A percentile compares a stretch with the other conserved stretches of the same genome.
Conservation (phyloP, 495 filamentous ascomycete species). For the Hyaloscypha hepaticicola region DNA sequence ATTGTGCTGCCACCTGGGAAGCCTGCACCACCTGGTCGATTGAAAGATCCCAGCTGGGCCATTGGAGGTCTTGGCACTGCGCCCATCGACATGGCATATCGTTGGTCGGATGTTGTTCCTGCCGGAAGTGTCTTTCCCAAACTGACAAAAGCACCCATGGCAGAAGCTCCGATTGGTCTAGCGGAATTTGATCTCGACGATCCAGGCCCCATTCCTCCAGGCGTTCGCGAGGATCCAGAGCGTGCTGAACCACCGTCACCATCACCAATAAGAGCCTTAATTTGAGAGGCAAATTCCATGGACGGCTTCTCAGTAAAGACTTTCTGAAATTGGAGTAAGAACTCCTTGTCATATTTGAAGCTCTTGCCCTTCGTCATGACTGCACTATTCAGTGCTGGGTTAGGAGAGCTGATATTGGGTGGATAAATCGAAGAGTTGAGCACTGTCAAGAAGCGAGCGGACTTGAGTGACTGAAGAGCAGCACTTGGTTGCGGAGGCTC, state of each 20-base stretch:
- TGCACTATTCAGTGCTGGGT: constrained; percentile 79
- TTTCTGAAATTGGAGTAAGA: constrained; percentile 94
- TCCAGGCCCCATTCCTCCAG: constrained; percentile 48
- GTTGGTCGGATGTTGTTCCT: constrained; percentile 65
- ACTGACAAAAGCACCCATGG: constrained; percentile 69
- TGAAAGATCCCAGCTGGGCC: constrained; percentile 59
- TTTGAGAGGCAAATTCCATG: constrained; percentile 79
- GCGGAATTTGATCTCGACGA: constrained; percentile 40
- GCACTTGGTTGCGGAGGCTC: constrained; percentile 90
- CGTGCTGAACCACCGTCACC: constrained; percentile 61
- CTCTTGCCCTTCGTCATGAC: constrained; percentile 70
- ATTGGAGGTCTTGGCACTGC: constrained; percentile 45
- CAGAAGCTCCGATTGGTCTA: constrained; percentile 43
- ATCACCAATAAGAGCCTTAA: constrained; percentile 83
- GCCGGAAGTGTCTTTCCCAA: constrained; percentile 57
- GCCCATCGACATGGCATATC: constrained; percentile 49
- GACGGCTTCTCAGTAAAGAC: constrained; percentile 96
- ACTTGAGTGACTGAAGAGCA: constrained; percentile 84
- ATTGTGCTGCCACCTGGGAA: constrained; percentile 56
- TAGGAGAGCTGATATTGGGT: constrained; percentile 76
- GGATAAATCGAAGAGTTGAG: constrained; percentile 73
- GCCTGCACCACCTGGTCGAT: constrained; percentile 48
- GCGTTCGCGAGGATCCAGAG: constrained; percentile 69
- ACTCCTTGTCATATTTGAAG: constrained; percentile 93
- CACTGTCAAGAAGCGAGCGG: constrained; percentile 71